A percentile compares a stretch with the other conserved stretches of the same genome.
Evolutionary conservation across 768 basidiomycete genomes (phyloP).

Genomic region (Hypholoma sublateritium): DNA sequence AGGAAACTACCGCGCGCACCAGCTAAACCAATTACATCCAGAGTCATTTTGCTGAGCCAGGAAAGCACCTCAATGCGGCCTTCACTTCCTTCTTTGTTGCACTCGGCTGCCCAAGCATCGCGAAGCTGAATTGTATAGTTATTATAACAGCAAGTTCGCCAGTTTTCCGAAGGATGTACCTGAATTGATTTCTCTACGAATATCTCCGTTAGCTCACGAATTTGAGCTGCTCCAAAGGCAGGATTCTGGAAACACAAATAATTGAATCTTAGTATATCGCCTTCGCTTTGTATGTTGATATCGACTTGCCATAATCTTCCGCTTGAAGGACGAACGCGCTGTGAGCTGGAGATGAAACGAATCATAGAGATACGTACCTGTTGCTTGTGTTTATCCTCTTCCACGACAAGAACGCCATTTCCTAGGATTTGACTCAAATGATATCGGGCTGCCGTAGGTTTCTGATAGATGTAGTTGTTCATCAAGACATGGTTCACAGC

Average conservation of each 20-base stretch:
- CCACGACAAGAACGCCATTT: constrained; percentile 47
- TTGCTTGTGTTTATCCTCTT: constrained; percentile 45
- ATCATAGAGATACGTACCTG: constrained; percentile 32
- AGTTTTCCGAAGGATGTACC: constrained; percentile 25
- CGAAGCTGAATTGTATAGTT: constrained; percentile 36
- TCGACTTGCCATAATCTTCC: constrained; percentile 40
- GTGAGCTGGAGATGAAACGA: not conserved
- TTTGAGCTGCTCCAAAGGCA: constrained; percentile 61
- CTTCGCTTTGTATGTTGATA: not conserved
- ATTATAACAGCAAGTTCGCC: not conserved
- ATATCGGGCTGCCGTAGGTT: constrained; percentile 41
- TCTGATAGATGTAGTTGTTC: constrained; percentile 55
- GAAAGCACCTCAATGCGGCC: constrained; percentile 55
- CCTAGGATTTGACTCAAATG: constrained; percentile 44
- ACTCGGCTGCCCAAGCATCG: constrained; percentile 43
- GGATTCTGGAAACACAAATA: constrained; percentile 45
- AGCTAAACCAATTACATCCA: constrained; percentile 77
- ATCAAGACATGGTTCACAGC: constrained; percentile 66
- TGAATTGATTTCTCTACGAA: constrained; percentile 56
- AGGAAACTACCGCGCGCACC: constrained; percentile 38
- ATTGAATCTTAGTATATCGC: not conserved
- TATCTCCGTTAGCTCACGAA: constrained; percentile 54
- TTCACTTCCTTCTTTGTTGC: constrained; percentile 23
- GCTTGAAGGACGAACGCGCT: constrained; percentile 19
- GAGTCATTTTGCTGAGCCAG: constrained; percentile 66